A percentile compares a stretch with the other conserved stretches of the same genome.
Evolutionary conservation across 1,284 basidiomycete species (phyloP).

Genomic region (Tausonia pullulans): DNA sequence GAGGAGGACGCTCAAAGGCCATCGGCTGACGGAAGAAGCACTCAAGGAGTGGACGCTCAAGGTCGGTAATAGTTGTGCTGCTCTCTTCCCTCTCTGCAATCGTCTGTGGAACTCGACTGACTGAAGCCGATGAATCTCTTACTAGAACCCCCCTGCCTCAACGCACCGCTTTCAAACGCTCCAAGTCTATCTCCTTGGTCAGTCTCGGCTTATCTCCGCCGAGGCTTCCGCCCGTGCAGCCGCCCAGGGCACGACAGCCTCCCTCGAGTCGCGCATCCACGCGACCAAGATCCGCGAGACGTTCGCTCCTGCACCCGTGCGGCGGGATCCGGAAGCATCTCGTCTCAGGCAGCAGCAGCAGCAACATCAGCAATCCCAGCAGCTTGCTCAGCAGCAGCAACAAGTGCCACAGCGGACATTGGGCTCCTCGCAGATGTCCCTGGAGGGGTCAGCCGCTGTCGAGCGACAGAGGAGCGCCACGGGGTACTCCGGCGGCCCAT

Average conservation of each 20-base stretch:
- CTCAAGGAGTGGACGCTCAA: slow-evolving; percentile 71
- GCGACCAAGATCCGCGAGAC: slow-evolving; percentile 10
- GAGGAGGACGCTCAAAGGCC: slow-evolving; percentile 39
- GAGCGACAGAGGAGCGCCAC: too few relatives aligned
- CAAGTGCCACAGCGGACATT: too few relatives aligned
- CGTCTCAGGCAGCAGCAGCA: too few relatives aligned
- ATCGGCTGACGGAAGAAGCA: slow-evolving; percentile 57
- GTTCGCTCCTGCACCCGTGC: background rate
- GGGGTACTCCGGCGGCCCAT: too few relatives aligned
- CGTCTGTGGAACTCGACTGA: too few relatives aligned
- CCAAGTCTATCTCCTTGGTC: slow-evolving; percentile 34
- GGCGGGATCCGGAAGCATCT: too few relatives aligned
- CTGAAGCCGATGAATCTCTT: too few relatives aligned
- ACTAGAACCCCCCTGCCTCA: slow-evolving; percentile 34
- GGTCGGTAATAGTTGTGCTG: slow-evolving; percentile 38
- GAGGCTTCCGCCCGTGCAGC: background rate
- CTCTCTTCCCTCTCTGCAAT: too few relatives aligned
- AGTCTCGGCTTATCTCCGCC: slow-evolving; percentile 25
- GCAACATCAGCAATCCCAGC: too few relatives aligned
- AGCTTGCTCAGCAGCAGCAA: too few relatives aligned
- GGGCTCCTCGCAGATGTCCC: too few relatives aligned
- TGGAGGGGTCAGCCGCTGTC: too few relatives aligned
- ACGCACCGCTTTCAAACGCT: slow-evolving; percentile 36
- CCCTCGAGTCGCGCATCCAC: slow-evolving; percentile 11
- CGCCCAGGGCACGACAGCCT: background rate